Evolutionary conservation across 2,329 filamentous ascomycete species (phyloP).

Genomic region (Penicillium sp.): DNA sequence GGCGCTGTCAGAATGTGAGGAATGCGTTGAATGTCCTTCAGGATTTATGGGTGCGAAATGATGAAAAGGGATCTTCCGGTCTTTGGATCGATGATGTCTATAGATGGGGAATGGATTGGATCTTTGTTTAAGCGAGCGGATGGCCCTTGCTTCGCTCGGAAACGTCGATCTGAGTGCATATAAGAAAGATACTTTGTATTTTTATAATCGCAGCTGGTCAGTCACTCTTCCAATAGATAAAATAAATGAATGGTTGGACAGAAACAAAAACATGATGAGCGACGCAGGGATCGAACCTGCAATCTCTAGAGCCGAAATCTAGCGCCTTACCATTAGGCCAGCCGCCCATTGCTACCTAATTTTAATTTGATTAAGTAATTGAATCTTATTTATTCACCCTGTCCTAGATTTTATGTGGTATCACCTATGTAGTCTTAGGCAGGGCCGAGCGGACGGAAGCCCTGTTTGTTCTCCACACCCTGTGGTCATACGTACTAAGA

Average conservation of each 20-base stretch:
- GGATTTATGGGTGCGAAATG: constrained; percentile 2
- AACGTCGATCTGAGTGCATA: no score
- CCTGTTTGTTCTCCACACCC: no score
- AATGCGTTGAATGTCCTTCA: constrained; percentile 11
- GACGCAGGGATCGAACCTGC: constrained; percentile 46
- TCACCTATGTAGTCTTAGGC: no score
- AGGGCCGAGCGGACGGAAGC: no score
- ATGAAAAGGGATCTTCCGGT: not conserved
- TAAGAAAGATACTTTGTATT: no score
- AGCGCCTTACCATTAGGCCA: constrained; percentile 52
- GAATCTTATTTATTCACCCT: not conserved
- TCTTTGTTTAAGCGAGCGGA: constrained; percentile 10
- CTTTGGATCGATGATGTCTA: constrained; percentile 9
- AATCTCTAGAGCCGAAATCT: constrained; percentile 54
- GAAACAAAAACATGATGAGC: constrained; percentile 4
- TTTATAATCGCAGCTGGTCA: no score
- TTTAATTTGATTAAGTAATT: not conserved
- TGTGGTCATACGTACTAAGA: no score
- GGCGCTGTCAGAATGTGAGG: constrained; percentile 12
- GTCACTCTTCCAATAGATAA: no score
- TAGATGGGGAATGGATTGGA: constrained; percentile 11
- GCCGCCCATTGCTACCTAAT: constrained; percentile 21
- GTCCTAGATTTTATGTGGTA: no score
- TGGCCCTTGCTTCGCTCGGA: no score
- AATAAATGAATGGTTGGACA: no score